phyloP scores from a whole-genome alignment of 257 asterid species.

The Solanum stenotomum region DNA sequence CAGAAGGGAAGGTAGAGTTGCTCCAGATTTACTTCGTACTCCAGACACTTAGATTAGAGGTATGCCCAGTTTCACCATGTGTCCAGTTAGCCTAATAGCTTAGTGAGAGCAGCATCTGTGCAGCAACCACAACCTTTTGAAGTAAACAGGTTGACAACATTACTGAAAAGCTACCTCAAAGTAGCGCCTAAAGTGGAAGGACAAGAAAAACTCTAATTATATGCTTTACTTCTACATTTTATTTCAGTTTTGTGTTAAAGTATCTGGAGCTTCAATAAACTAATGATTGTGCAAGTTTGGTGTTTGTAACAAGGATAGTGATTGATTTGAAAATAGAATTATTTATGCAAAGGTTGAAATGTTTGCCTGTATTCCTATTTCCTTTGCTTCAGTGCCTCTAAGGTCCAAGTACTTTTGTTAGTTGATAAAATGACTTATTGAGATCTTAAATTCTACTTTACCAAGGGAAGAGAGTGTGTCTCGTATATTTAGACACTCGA shows the following conservation, averaged over 20 bases:
- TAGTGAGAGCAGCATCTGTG: neutral
- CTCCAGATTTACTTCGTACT: conserved; percentile 28
- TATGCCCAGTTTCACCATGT: neutral
- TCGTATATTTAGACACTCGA: neutral
- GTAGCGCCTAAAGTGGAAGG: neutral
- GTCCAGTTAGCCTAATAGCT: neutral
- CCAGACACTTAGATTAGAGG: conserved; percentile 24
- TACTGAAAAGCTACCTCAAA: neutral
- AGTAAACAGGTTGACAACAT: neutral
- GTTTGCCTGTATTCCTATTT: neutral
- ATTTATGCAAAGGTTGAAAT: neutral
- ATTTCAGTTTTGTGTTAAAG: neutral
- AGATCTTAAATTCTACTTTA: neutral
- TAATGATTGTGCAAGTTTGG: neutral
- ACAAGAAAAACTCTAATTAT: neutral
- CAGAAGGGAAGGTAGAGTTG: conserved; percentile 37
- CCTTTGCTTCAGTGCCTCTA: neutral
- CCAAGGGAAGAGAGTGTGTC: neutral
- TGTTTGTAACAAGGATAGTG: neutral
- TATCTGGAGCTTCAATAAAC: neutral
- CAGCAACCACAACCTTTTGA: neutral
- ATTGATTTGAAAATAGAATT: neutral
- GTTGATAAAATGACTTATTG: neutral
- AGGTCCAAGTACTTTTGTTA: neutral
- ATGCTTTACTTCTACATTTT: neutral